Evolutionary conservation across 192 early-diverging fungal genomes (phyloP).

Genomic region (Coemansia sp.): DNA sequence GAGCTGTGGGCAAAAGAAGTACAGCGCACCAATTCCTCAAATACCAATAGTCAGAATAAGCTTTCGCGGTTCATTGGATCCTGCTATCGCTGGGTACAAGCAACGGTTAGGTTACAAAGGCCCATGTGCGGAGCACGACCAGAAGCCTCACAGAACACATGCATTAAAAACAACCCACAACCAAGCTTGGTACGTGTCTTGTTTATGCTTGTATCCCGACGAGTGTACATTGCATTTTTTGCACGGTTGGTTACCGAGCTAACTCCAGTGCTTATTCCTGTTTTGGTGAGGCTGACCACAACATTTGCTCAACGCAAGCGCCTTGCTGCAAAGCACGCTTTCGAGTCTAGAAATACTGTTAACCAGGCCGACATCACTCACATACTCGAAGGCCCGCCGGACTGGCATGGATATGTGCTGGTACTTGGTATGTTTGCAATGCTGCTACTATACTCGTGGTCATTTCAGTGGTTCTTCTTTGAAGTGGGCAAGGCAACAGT

Average conservation of each 20-base stretch:
- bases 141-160: no score
- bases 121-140: no score
- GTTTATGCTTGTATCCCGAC: constrained; percentile 25
- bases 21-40: neutral
- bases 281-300: constrained; percentile 40
- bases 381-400: constrained; percentile 16
- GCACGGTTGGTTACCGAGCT: constrained; percentile 41
- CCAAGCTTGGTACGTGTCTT: constrained; percentile 8
- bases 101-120: no score
- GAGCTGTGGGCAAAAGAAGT: constrained; percentile 29
- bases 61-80: no score
- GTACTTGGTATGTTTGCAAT: constrained; percentile 47
- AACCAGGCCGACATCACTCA: neutral
- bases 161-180: neutral
- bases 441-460: constrained; percentile 46
- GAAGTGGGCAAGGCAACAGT: constrained; percentile 43
- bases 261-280: constrained; percentile 41
- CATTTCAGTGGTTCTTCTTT: constrained; percentile 55
- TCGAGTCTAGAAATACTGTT: neutral
- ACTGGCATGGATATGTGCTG: constrained; percentile 53
- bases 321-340: constrained; percentile 17
- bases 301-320: constrained; percentile 47
- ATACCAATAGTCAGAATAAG: no score
- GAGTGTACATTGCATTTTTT: constrained; percentile 24
- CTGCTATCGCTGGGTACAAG: no score